Evolutionary conservation across 108 stramenopile species (phyloP), one percentile per base, ranked within the genome.

Genomic region (Schizochytrium sp.): DNA sequence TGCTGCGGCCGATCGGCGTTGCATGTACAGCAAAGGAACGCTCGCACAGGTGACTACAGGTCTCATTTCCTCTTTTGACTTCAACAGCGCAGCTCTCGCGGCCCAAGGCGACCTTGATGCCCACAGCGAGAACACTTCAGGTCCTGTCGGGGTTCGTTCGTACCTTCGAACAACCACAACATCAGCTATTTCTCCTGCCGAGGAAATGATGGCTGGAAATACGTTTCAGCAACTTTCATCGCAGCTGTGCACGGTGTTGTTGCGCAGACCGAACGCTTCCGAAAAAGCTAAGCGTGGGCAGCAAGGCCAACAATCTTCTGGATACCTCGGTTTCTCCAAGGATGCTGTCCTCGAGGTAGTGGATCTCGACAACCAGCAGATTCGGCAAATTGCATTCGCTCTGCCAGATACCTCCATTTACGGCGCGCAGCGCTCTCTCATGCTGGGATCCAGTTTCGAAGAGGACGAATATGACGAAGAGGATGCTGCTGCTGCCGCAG

Each of bases 321-420:
- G 76, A 6, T 83, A 83, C 28, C 45, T 83, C 76, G 76, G 76
- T 12, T 83, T 53, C 51, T 47, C 76, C 76, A 47, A 83, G 28
- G 76, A 83, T 12, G 76, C 76, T 45, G 45, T 47, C 28, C 76
- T 83, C 76, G 76, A 83, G 76, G 76, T 83, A 0, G 76, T 83
- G n/a, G 76, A 83, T 45, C 23, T 83, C 48, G 76, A 47, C 23
- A 23, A 28, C 28, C 44, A 53, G 48, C 76, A 83, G 4, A 6
- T 83, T 12, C 76, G 76, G 14, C 76, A 83, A 16, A 53, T 83
- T 23, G 28, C n/a, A 10, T 53, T 83, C 23, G 51, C 76, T 18
- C 51, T 83, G 45, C 76, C 76, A 6, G 76, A 83, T 1, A 83
- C 76, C 8, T 83, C 76, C 51, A 47, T 83, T 0, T 83, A 53